Conservation (phyloP, 441 rosid species). For the Bocquillonia castaneifolia region DNA sequence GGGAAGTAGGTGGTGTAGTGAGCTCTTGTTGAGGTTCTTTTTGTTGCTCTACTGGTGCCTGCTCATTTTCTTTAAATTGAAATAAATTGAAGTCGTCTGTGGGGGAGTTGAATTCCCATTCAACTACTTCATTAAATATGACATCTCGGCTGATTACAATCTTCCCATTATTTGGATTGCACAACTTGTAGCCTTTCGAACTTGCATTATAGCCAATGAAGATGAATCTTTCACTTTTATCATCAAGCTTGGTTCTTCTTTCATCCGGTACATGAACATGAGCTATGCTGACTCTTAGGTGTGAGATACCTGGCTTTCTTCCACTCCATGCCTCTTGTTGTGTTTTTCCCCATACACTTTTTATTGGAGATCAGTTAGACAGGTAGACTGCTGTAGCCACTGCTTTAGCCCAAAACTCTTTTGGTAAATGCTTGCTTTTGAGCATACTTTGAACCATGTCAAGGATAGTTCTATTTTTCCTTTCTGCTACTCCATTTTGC, state of each 20-base stretch:
- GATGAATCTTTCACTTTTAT: background rate
- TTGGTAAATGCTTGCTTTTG: too few relatives aligned
- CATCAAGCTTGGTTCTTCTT: constrained; percentile 5
- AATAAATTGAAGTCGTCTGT: background rate
- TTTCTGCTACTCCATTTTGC: background rate
- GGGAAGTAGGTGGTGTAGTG: background rate
- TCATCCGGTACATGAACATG: background rate
- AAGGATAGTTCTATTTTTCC: constrained; percentile 4
- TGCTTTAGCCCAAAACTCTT: too few relatives aligned
- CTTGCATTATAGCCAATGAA: background rate
- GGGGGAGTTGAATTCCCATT: background rate
- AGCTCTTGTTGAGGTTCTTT: too few relatives aligned
- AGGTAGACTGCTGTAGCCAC: too few relatives aligned
- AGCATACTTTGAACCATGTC: background rate
- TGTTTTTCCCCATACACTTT: background rate
- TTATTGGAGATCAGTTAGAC: too few relatives aligned
- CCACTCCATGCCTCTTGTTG: too few relatives aligned
- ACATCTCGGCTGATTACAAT: constrained; percentile 10
- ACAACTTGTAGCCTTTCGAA: constrained; percentile 9
- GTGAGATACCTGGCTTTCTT: too few relatives aligned
- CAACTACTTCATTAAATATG: constrained; percentile 1
- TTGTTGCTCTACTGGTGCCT: background rate
- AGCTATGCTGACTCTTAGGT: too few relatives aligned
- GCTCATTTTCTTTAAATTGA: background rate
- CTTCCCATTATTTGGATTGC: background rate